These are phyloP conservation scores for Leptographium wingfieldii DNA, from an alignment of 2,329 filamentous ascomycete species.

Conservation along the genomic window DNA sequence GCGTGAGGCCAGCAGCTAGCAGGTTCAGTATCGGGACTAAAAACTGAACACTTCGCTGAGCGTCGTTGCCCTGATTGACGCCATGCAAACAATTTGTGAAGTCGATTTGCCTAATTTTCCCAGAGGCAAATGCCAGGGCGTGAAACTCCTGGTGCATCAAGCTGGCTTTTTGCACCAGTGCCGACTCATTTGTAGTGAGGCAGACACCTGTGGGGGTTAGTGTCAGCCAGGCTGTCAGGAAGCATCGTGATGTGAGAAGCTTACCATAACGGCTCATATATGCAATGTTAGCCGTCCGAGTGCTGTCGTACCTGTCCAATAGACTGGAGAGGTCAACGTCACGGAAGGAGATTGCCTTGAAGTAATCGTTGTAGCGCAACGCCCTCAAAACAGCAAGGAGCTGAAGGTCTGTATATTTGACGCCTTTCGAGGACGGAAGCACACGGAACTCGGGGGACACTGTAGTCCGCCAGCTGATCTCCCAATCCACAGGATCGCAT, in stretches of 20 bases:
- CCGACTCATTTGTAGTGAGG: conserved; percentile 34
- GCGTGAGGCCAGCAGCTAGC: conserved; percentile 28
- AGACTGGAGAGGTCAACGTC: conserved; percentile 36
- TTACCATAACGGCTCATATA: conserved; percentile 40
- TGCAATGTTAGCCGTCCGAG: conserved; percentile 32
- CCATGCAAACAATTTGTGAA: conserved; percentile 27
- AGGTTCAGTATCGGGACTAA: conserved; percentile 31
- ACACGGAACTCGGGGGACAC: conserved; percentile 41
- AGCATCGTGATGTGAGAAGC: conserved; percentile 4
- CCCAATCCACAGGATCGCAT: conserved; percentile 38
- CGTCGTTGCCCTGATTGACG: background rate
- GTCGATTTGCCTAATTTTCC: conserved; percentile 42
- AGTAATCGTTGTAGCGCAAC: conserved; percentile 46
- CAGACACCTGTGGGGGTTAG: conserved; percentile 24
- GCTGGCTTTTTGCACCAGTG: conserved; percentile 34
- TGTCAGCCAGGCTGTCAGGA: background rate
- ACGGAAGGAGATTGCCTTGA: conserved; percentile 43
- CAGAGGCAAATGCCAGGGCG: conserved; percentile 40
- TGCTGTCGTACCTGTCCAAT: conserved; percentile 28
- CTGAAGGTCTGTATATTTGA: conserved; percentile 35
- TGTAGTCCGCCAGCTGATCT: conserved; percentile 32
- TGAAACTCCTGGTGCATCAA: conserved; percentile 44
- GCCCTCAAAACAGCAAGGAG: conserved; percentile 44
- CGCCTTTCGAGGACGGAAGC: conserved; percentile 26
- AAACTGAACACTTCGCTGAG: conserved; percentile 16